Evolutionary conservation across 1,139 yeast genomes (phyloP).

Genomic region (Tardiomyces depauwii): DNA sequence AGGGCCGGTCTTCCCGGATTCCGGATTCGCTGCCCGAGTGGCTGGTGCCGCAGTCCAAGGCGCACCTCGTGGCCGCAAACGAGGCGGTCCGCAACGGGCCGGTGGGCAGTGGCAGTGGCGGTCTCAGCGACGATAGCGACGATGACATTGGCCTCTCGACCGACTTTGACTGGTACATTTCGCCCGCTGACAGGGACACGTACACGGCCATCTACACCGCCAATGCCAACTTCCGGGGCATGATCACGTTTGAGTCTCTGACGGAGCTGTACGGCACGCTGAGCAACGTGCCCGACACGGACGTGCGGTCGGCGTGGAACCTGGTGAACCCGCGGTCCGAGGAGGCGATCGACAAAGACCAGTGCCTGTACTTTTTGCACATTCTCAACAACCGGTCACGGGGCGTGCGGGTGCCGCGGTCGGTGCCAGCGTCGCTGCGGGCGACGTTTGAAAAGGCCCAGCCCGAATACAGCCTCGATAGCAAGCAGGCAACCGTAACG

Average conservation of each 20-base stretch:
- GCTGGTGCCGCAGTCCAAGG: constrained; percentile 85
- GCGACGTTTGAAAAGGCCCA: constrained; percentile 85
- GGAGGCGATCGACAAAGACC: constrained; percentile 88
- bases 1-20: constrained; percentile 51
- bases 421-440: constrained; percentile 87
- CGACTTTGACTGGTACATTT: constrained; percentile 92
- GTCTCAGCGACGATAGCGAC: constrained; percentile 37
- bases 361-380: constrained; percentile 78
- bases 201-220: constrained; percentile 73
- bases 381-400: constrained; percentile 82
- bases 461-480: constrained; percentile 62
- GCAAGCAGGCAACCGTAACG: constrained; percentile 35
- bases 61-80: constrained; percentile 74
- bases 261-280: constrained; percentile 59
- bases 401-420: constrained; percentile 79
- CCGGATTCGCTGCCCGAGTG: constrained; percentile 76
- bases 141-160: constrained; percentile 45
- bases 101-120: constrained; percentile 24
- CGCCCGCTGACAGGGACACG: constrained; percentile 70
- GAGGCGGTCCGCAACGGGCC: constrained; percentile 37
- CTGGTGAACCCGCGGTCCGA: constrained; percentile 82
- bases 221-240: constrained; percentile 71
- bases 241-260: constrained; percentile 65
- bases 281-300: constrained; percentile 66
- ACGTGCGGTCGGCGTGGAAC: constrained; percentile 91